Evolutionary conservation across 495 filamentous ascomycete species (phyloP).

Genomic region (Penicillium canariense): DNA sequence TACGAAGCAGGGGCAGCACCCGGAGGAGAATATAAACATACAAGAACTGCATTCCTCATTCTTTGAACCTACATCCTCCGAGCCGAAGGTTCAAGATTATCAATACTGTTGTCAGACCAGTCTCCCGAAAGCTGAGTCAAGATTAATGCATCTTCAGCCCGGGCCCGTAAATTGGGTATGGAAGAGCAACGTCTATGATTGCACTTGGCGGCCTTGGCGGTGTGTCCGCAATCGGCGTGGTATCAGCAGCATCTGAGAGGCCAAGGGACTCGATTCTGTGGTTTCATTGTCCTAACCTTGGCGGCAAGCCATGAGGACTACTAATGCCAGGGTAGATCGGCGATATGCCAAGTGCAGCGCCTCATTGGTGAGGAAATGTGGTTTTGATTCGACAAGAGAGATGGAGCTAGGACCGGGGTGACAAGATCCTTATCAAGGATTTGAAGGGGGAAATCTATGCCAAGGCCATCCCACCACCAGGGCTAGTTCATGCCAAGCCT

Average conservation of each 20-base stretch:
- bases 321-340: conserved; percentile 3
- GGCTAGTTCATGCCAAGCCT: neutral
- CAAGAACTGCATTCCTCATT: neutral
- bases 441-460: conserved; percentile 1
- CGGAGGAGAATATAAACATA: neutral
- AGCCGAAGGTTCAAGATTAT: too few relatives aligned
- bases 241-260: conserved; percentile 11
- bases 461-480: neutral
- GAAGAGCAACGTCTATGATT: neutral
- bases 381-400: neutral
- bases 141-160: too few relatives aligned
- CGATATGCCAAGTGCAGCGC: conserved; percentile 6
- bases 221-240: conserved; percentile 1
- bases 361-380: neutral
- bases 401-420: neutral
- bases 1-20: neutral
- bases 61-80: neutral
- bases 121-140: too few relatives aligned
- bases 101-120: too few relatives aligned
- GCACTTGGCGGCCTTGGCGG: conserved; percentile 9
- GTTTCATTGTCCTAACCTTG: too few relatives aligned
- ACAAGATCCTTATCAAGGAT: conserved; percentile 1
- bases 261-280: neutral
- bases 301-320: neutral
- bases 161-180: neutral